Base-by-base conservation (phyloP, 1,284 basidiomycete genomes). In the Volvariella volvacea region DNA sequence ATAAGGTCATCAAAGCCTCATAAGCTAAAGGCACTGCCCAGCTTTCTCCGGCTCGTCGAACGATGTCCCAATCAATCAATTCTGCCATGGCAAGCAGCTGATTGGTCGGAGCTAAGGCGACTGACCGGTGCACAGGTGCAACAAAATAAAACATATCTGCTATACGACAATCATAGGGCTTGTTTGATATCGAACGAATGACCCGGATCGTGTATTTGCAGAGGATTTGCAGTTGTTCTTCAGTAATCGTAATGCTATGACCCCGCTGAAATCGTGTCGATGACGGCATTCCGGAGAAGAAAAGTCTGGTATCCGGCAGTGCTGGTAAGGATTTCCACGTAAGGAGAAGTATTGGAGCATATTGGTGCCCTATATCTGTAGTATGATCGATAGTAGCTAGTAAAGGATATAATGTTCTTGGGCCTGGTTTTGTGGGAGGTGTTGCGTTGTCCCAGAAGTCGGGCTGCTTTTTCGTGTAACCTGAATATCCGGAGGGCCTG, bases 151-250 rank as follows among this genome's bases (percentile, higher is more conserved):
- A 59, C 63, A 82, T 73, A 20, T 73, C 63, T 37, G 77, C 71
- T 41, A 68, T 43, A 3, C 68, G 46, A 56, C 78, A 80, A 15
- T 65, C 60, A 33, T 83, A 68, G 1, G 79, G 70, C 53, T 85
- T 89, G 64, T 89, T 89, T 50, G 70, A 64, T 21, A 87, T 63
- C 10, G 74, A 63, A 42, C 84, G 75, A 54, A 70, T 76, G 17
- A 84, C 48, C 39, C 85, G 72, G 17, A 80, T 48, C 1, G 85
- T 88, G 57, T 83, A 90, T 15, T 61, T 58, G 50, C 77, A 67
- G 16, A 88, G 59, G 4, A 68, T 58, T n/a, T 70, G 55, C 30
- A 80, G 54, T 34, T 66, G 71, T 9, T 64, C 63, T 20, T 71
- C 57, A 38, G 74, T 66, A 10, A 44, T 14, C 62, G 54, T 37